Base-by-base conservation (phyloP, 2,329 filamentous ascomycete species). In the Aspergillus fumigatus region DNA sequence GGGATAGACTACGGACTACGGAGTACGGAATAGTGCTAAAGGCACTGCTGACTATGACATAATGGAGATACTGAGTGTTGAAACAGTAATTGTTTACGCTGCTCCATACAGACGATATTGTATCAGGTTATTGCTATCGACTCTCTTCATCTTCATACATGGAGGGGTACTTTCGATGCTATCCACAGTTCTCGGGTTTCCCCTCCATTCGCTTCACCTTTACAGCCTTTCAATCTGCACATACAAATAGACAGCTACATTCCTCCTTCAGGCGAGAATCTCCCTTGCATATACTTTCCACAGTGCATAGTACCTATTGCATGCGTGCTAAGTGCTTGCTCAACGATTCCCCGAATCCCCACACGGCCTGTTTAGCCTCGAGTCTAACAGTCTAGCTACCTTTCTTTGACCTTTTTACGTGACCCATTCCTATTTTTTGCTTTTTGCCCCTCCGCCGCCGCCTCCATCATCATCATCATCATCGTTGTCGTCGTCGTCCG, bases 391-490 rank as follows among this genome's bases (percentile, higher is more conserved):
- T 25, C 29, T 10, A 29, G 17, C 26, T 19, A 26, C 32, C 14
- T 11, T n/a, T n/a, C 7, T 45, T 47, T 47, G 19, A 3, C 21
- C 5, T 14, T 23, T 47, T 47, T 25, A 14, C 25, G 5, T 26
- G 40, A 38, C 41, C 48, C 38, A 41, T 49, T 55, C 27, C 41
- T 29, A 40, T 48, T 32, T 5, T 27, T 53, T 40, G 41, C 41
- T 43, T 50, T 54, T 35, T 48, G 17, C 29, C 29, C 52, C 32
- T 47, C 32, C 41, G 35, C 38, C 23, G 49, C 43, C 43, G 41
- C 27, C 48, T 55, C 10, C 27, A 29, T 29, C 27, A 29, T 29
- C 59, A 48, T 48, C 53, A 52, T 49, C 57, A 51, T 52, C 45
- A 47, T 25, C 32, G 4, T 50, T 21, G 48, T 57, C 57, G 45